A percentile compares a stretch with the other conserved stretches of the same genome.
These are phyloP conservation scores for Nemophila menziesii DNA, from an alignment of 257 asterid species.

Conservation along the genomic window DNA sequence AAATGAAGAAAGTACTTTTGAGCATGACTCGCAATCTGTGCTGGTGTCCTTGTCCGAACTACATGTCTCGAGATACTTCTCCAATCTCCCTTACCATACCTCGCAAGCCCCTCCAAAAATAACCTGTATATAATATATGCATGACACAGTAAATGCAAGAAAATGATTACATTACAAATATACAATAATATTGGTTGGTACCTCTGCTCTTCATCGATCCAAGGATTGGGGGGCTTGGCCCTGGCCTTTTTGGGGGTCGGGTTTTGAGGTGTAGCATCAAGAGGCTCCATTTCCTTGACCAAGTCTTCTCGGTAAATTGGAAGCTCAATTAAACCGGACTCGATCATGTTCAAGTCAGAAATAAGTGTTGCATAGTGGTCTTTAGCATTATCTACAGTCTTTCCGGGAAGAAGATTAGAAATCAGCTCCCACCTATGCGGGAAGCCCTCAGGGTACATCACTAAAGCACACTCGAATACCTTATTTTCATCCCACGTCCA, in stretches of 20 bases:
- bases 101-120: conserved; percentile 14
- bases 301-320: conserved; percentile 9
- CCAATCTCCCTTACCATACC: conserved; percentile 19
- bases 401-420: conserved; percentile 6
- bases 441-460: conserved; percentile 1
- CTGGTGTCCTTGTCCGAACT: conserved; percentile 16
- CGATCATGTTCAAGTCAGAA: conserved; percentile 10
- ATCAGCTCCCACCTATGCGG: conserved; percentile 12
- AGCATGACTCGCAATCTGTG: conserved; percentile 21
- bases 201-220: conserved; percentile 16
- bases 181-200: not conserved
- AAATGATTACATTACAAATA: not conserved
- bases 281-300: not conserved
- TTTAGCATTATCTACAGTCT: conserved; percentile 8
- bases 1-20: conserved; percentile 11
- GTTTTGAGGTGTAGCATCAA: not conserved
- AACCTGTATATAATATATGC: too few relatives aligned
- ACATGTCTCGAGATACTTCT: conserved; percentile 15
- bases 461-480: conserved; percentile 11
- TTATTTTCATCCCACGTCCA: conserved; percentile 15
- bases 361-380: conserved; percentile 9
- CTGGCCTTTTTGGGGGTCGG: not conserved
- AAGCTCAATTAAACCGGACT: conserved; percentile 6
- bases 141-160: too few relatives aligned
- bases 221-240: conserved; percentile 5